Evolutionary conservation across 768 basidiomycete genomes (phyloP), one percentile per base, ranked within the genome.

Genomic region (Glaciozyma antarctica): DNA sequence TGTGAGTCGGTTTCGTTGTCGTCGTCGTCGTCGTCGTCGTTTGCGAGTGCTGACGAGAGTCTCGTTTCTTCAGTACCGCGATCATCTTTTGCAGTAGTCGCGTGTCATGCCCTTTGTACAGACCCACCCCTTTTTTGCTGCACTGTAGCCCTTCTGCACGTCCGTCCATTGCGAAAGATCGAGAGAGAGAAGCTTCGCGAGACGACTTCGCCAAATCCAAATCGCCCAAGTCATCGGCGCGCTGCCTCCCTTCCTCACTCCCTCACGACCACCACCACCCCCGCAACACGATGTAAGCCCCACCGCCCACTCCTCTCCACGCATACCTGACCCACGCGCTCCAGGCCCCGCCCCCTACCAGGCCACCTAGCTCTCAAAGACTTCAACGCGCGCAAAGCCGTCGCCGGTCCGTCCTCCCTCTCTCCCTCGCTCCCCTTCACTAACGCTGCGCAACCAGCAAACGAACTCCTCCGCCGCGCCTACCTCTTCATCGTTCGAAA

Each of bases 401-500:
- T 70, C 2, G 69, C 69, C 0, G 60, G 69, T 64, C 13, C 47
- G 68, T 34, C 53, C 44, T 28, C 51, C 8, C 66, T 2, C 51
- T 43, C 17, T 13, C 38, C 24, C 2, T 47, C 43, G 32, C 17
- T 7, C 2, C 34, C 15, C 13, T 32, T 38, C 19, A 55, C 54
- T 22, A 4, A 32, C 32, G 8, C 34, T 34, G 5, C 52, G 6
- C 15, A 16, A 3, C 5, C 79, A 64, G 82, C 82, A 53, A 85
- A 86, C 75, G 94, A 98, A 76, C 80, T 94, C 55, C 80, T 85
- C 34, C 85, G 93, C 24, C 82, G 90, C 53, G 93, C 94, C 0
- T 93, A 94, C 77, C 84, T 97, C 58, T 91, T 85, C 77, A 88
- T 97, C 71, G 91, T 93, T 28, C 84, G 94, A 65, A 97, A 98